Evolutionary conservation across 1,284 basidiomycete species (phyloP).

Genomic region (Ustilago cynodontis): DNA sequence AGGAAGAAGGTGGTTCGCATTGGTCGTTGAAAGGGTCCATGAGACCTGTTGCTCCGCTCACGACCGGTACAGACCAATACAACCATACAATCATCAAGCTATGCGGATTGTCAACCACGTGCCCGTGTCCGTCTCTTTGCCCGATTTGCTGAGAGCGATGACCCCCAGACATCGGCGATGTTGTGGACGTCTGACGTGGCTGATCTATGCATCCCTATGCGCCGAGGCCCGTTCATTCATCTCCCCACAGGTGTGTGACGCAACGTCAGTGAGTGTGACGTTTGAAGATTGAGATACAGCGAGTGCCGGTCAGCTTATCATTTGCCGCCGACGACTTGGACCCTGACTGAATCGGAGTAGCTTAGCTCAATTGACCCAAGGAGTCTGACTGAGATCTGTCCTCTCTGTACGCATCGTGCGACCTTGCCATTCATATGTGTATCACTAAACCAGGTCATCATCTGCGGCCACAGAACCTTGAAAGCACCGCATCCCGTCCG

Average conservation of each 20-base stretch:
- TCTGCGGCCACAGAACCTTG: conserved; percentile 82
- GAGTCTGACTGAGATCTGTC: neutral
- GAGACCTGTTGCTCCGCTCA: neutral
- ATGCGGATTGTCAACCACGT: neutral
- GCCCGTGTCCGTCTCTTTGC: too few species aligned
- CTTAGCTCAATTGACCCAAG: neutral
- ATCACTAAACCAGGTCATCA: too few species aligned
- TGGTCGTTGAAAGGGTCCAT: conserved; percentile 50
- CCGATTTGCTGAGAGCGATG: too few species aligned
- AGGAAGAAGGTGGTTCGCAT: conserved; percentile 66
- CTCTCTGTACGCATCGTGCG: neutral
- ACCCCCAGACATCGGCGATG: too few species aligned
- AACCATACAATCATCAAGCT: neutral
- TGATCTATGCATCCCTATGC: too few species aligned
- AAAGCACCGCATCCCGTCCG: conserved; percentile 84
- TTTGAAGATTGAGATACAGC: neutral
- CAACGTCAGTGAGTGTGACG: neutral
- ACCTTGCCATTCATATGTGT: too few species aligned
- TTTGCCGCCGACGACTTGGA: neutral
- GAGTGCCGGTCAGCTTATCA: neutral
- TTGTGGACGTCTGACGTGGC: too few species aligned
- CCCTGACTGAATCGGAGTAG: neutral
- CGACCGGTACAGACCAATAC: neutral
- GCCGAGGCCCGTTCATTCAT: too few species aligned
- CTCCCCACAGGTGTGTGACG: too few species aligned